Evolutionary conservation across 257 asterid species (phyloP).

Genomic region (Gardenia jasminoides): DNA sequence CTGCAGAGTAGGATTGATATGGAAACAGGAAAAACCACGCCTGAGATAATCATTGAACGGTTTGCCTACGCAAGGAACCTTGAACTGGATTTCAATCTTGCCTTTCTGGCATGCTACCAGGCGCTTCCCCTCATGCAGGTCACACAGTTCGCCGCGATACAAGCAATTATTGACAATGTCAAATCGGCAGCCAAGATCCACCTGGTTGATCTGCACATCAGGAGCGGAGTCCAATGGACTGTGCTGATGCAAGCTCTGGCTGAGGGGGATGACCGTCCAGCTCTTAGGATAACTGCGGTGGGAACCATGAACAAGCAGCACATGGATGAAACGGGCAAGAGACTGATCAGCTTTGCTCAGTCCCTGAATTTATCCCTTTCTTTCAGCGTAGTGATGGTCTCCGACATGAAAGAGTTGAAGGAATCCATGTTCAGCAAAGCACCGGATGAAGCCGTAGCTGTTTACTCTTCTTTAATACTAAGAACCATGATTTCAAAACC

Average conservation of each 20-base stretch:
- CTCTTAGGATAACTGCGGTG: slow-evolving; percentile 51
- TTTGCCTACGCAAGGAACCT: slow-evolving; percentile 16
- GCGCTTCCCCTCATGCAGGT: slow-evolving; percentile 58
- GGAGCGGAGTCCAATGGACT: slow-evolving; percentile 69
- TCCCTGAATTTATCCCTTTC: slow-evolving; percentile 54
- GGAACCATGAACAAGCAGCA: slow-evolving; percentile 30
- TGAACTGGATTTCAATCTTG: slow-evolving; percentile 38
- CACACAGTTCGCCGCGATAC: slow-evolving; percentile 54
- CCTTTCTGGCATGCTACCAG: slow-evolving; percentile 51
- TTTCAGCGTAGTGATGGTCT: slow-evolving; percentile 35
- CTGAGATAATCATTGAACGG: slow-evolving; percentile 13
- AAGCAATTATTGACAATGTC: slow-evolving; percentile 47
- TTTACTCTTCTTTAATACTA: slow-evolving; percentile 38
- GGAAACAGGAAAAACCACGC: slow-evolving; percentile 31
- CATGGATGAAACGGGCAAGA: slow-evolving; percentile 44
- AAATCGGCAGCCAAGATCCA: slow-evolving; percentile 41
- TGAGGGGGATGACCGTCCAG: slow-evolving; percentile 25
- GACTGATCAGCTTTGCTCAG: slow-evolving; percentile 45
- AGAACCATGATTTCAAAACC: slow-evolving; percentile 56
- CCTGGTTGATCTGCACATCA: slow-evolving; percentile 58
- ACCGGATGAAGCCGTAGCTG: slow-evolving; percentile 45
- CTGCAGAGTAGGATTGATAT: slow-evolving; percentile 41
- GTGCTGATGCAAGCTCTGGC: slow-evolving; percentile 60
- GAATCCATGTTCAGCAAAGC: slow-evolving; percentile 31
- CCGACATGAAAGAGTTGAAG: slow-evolving; percentile 42